Base-by-base conservation (phyloP, 2,329 filamentous ascomycete genomes). In the Iodosphaeria phyllophila region DNA sequence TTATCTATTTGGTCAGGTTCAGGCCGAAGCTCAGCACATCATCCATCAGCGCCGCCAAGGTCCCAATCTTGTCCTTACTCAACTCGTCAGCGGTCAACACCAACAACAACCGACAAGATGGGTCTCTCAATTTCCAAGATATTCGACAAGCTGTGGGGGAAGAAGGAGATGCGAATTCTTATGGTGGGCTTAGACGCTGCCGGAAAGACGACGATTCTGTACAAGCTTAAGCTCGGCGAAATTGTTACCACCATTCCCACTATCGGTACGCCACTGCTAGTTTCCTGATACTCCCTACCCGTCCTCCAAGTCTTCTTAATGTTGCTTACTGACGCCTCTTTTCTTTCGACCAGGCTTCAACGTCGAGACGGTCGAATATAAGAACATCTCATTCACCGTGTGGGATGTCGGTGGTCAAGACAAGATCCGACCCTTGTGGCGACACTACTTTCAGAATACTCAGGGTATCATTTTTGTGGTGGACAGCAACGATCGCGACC, bases 111-210 rank as follows among this genome's bases (percentile, higher is more conserved):
- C 64, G 65, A 67, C 63, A 84, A 58, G 58, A 98, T 98, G 89
- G 89, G 89, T 91, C 70, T 95, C 58, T 73, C 77, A 52, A 82
- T 95, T 62, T 95, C 84, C 47, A 92, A 89, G 71, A 56, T 95
- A 51, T 89, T 95, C 57, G 80, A 92, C 54, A 74, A 76, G 64
- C 71, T 95, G 57, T 92, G 82, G 76, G 83, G 86, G 50, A 92
- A 92, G 77, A 95, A 95, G 75, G 89, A 98, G 74, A 98, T 98
- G 89, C 75, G 89, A 68, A 93, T 98, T 64, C 60, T 98, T 59
- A 98, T 98, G 89, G 84, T 98, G 46, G 89, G 89, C 71, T 74
- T 98, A 48, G 89, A 98, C 58, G 89, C 89, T 47, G 89, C 89
- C 56, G 89, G 89, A 77, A 98, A 98, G 73, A 98, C 89, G 50